phyloP scores from a whole-genome alignment of 495 filamentous ascomycete genomes.

The Neurospora sp. region DNA sequence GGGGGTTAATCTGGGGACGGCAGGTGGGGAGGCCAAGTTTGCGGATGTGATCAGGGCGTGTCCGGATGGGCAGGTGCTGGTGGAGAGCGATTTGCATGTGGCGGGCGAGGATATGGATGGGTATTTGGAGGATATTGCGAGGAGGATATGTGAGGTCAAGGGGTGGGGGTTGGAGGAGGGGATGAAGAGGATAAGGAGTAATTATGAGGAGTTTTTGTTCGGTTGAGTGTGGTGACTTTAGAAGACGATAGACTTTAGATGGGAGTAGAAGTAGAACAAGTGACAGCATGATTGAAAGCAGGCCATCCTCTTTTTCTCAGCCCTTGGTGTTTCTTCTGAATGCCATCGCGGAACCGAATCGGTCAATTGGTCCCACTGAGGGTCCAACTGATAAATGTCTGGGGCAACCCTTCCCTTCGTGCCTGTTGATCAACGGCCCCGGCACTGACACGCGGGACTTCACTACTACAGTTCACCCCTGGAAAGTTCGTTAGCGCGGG shows the following conservation, averaged over 20 bases:
- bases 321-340: not conserved
- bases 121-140: conserved; percentile 60
- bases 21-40: conserved; percentile 35
- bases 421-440: not conserved
- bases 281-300: too few species aligned
- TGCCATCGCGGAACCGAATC: not conserved
- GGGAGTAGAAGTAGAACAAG: not conserved
- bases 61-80: conserved; percentile 67
- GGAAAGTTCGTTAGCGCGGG: not conserved
- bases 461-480: not conserved
- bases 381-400: not conserved
- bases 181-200: conserved; percentile 54
- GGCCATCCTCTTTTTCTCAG: not conserved
- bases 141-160: conserved; percentile 65
- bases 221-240: conserved; percentile 30
- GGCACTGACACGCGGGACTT: too few species aligned
- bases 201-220: conserved; percentile 76
- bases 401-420: not conserved
- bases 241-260: not conserved
- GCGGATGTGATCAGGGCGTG: conserved; percentile 57
- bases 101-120: conserved; percentile 79
- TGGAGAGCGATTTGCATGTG: conserved; percentile 84
- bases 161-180: conserved; percentile 70
- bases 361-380: not conserved
- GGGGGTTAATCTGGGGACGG: conserved; percentile 63